Conservation (phyloP, 73 alveolate genomes). For the Paramecium sonneborni region DNA sequence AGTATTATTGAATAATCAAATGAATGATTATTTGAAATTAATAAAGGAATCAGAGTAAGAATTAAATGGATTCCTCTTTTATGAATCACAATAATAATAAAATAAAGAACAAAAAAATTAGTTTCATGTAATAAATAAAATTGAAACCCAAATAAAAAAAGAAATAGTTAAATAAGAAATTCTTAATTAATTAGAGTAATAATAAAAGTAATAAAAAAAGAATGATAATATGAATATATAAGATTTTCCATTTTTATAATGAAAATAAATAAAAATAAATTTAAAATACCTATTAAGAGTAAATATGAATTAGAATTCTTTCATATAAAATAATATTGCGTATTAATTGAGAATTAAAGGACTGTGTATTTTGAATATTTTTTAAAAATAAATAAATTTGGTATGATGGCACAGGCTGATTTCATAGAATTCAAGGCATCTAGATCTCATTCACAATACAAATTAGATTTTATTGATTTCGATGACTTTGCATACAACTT, state of each 20-base stretch:
- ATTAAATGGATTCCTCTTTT: slow-evolving; percentile 45
- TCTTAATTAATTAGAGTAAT: neutral
- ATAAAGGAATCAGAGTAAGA: neutral
- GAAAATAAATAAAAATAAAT: neutral
- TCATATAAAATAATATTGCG: neutral
- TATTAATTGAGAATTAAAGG: neutral
- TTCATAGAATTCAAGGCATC: neutral
- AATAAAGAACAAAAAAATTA: neutral
- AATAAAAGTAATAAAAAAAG: neutral
- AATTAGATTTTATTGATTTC: neutral
- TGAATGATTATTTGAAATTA: slow-evolving; percentile 25
- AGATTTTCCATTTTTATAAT: slow-evolving; percentile 5
- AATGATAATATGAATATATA: neutral
- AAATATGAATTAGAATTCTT: neutral
- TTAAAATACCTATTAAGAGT: neutral
- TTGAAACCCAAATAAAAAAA: neutral
- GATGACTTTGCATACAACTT: slow-evolving; percentile 19
- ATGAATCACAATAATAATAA: neutral
- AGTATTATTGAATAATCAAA: slow-evolving; percentile 21
- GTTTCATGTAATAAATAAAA: neutral
- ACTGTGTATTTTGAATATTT: neutral
- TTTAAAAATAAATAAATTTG: neutral
- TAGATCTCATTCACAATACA: neutral
- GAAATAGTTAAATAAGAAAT: neutral
- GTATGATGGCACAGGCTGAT: neutral